Conservation (phyloP, 108 stramenopile genomes). For the Chaetoceros muelleri region DNA sequence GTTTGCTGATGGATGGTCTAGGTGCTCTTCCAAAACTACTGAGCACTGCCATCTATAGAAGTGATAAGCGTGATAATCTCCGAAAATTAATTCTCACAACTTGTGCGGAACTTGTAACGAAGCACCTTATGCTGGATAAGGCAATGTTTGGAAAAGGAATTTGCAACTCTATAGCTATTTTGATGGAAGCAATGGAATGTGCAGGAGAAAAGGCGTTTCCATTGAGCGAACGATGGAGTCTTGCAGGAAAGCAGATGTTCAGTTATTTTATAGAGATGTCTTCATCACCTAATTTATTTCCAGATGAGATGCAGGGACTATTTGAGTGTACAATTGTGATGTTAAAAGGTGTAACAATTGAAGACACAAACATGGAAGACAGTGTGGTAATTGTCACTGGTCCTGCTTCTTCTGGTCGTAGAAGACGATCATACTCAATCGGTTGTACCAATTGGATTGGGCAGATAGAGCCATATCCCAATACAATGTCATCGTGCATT, state of each 20-base stretch:
- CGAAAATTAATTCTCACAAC: background rate
- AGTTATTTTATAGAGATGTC: constrained; percentile 9
- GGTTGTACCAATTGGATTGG: constrained; percentile 33
- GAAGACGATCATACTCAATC: constrained; percentile 68
- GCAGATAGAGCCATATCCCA: constrained; percentile 52
- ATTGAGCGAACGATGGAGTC: constrained; percentile 40
- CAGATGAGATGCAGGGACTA: background rate
- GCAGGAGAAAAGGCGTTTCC: constrained; percentile 61
- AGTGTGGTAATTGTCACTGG: constrained; percentile 57
- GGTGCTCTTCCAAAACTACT: constrained; percentile 25
- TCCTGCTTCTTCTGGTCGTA: constrained; percentile 45
- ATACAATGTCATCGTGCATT: constrained; percentile 43
- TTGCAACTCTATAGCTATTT: constrained; percentile 20
- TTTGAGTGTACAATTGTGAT: constrained; percentile 37
- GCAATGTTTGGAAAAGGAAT: constrained; percentile 14
- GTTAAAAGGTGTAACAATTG: constrained; percentile 54
- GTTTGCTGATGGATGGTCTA: constrained; percentile 37
- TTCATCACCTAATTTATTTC: constrained; percentile 8
- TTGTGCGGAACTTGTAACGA: background rate
- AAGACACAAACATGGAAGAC: constrained; percentile 19
- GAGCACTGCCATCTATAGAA: background rate
- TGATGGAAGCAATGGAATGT: constrained; percentile 49
- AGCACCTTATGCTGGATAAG: background rate
- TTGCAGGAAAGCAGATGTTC: constrained; percentile 43
- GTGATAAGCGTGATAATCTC: background rate